Evolutionary conservation across 257 asterid species (phyloP).

Genomic region (Coffea eugenioides): DNA sequence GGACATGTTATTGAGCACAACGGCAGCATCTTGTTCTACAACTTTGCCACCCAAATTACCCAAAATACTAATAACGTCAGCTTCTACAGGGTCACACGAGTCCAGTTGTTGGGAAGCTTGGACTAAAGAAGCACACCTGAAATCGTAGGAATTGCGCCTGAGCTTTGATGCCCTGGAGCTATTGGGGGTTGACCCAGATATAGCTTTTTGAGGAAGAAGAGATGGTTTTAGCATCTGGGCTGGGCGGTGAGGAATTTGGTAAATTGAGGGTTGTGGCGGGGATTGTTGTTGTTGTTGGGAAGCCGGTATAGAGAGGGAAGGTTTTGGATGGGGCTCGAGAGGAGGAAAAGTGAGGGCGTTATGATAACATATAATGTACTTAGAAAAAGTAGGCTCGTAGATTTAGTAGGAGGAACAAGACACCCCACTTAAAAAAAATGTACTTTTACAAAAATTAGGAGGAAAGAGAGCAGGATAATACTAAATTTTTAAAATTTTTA

Average conservation of each 20-base stretch:
- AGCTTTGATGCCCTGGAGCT: conserved; percentile 62
- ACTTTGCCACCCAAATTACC: too few species aligned
- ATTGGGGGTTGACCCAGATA: conserved; percentile 81
- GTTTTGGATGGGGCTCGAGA: conserved; percentile 31
- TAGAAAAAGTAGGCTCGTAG: too few species aligned
- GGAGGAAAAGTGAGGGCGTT: conserved; percentile 31
- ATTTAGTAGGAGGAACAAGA: too few species aligned
- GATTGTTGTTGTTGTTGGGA: conserved; percentile 31
- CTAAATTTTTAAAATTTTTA: too few species aligned
- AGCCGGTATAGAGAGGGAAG: conserved; percentile 9
- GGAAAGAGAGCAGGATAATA: too few species aligned
- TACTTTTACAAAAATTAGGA: too few species aligned
- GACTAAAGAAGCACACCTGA: conserved; percentile 34
- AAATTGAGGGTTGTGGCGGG: conserved; percentile 9
- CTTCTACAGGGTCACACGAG: too few species aligned
- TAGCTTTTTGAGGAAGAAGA: conserved; percentile 41
- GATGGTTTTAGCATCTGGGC: conserved; percentile 25
- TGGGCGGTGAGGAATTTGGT: conserved; percentile 2
- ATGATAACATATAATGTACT: background rate
- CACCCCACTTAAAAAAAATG: too few species aligned
- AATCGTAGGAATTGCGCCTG: conserved; percentile 44
- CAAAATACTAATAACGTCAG: too few species aligned
- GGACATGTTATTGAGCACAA: too few species aligned
- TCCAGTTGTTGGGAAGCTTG: too few species aligned
- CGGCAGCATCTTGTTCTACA: too few species aligned